Evolutionary conservation across 306 rosid genomes (phyloP).

Genomic region (Biancaea sappan): DNA sequence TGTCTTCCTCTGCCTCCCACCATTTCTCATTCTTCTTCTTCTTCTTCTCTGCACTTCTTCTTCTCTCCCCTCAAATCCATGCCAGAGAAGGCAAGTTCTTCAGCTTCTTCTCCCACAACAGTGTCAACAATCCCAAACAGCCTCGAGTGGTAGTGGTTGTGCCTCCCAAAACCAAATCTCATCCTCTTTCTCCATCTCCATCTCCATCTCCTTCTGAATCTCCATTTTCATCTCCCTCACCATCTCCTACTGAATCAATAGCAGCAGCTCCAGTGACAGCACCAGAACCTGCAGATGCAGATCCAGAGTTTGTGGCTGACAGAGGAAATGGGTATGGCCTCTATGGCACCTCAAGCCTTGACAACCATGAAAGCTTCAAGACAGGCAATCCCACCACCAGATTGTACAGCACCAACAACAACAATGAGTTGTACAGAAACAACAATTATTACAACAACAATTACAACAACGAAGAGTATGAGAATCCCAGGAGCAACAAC

Average conservation of each 20-base stretch:
- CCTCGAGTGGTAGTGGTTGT: conserved; percentile 10
- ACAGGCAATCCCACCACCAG: conserved; percentile 37
- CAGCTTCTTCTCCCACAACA: conserved; percentile 48
- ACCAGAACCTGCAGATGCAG: conserved; percentile 42
- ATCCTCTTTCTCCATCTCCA: conserved; percentile 32
- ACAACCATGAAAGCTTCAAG: conserved; percentile 35
- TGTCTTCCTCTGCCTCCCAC: conserved; percentile 48
- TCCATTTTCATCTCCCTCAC: background rate
- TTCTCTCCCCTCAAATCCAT: conserved; percentile 50
- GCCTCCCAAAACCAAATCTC: background rate
- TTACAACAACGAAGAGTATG: background rate
- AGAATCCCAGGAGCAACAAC: background rate
- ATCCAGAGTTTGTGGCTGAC: conserved; percentile 32
- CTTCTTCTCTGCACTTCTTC: conserved; percentile 35
- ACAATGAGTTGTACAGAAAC: conserved; percentile 8
- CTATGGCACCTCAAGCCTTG: conserved; percentile 50
- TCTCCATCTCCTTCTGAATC: conserved; percentile 25
- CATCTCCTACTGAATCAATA: conserved; percentile 4
- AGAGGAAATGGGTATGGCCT: conserved; percentile 58
- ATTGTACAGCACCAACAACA: conserved; percentile 28
- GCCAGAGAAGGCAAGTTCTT: conserved; percentile 58
- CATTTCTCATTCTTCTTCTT: conserved; percentile 46
- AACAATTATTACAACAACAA: background rate
- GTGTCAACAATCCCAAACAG: conserved; percentile 25
- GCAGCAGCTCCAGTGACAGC: background rate